These are phyloP conservation scores for Pseudogymnoascus sp. DNA, from an alignment of 2,329 filamentous ascomycete genomes.

Conservation along the genomic window DNA sequence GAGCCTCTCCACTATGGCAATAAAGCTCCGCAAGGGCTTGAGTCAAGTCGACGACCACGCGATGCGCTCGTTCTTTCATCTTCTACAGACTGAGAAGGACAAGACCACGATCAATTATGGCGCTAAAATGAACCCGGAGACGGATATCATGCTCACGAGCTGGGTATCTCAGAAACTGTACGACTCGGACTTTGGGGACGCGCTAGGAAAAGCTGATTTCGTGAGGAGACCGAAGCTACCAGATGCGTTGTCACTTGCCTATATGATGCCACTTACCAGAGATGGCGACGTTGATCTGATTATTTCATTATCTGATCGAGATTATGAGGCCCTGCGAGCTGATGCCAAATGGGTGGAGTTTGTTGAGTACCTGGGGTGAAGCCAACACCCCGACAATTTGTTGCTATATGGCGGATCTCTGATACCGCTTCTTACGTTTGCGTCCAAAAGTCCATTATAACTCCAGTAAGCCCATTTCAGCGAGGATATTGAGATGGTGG, in stretches of 20 bases:
- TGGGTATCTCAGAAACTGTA: constrained; percentile 1
- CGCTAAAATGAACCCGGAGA: not conserved
- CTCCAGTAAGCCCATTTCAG: not conserved
- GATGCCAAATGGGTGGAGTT: not conserved
- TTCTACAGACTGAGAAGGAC: not conserved
- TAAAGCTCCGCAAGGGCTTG: not conserved
- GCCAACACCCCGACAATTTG: not conserved
- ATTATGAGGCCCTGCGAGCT: not conserved
- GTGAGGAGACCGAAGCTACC: not conserved
- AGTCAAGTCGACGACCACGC: not conserved
- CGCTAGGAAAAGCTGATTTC: not conserved
- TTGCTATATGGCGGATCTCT: not conserved
- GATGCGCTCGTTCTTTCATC: not conserved
- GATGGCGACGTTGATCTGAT: not conserved
- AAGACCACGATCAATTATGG: constrained; percentile 6
- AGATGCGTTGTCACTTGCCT: not conserved
- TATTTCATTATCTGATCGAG: not conserved
- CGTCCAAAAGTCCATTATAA: too few relatives aligned
- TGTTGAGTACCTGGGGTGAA: not conserved
- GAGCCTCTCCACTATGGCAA: not conserved
- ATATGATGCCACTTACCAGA: constrained; percentile 1
- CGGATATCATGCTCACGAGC: not conserved
- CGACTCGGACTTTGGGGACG: not conserved
- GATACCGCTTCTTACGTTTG: not conserved
- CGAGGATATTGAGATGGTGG: not conserved